Base-by-base conservation (phyloP, 164 flowering plant species). In the Piper betle region DNA sequence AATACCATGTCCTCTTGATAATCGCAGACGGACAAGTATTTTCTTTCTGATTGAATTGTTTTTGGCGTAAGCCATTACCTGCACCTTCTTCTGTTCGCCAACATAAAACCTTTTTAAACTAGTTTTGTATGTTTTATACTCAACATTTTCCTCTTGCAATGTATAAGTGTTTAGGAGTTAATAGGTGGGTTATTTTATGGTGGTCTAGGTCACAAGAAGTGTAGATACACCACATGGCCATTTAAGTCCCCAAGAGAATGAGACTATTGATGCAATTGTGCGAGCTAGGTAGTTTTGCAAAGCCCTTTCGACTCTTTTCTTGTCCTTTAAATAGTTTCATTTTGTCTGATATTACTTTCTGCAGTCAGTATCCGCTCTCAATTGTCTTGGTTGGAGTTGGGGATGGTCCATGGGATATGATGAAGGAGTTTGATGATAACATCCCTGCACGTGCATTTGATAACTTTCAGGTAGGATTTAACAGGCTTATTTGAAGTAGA, bases 21-120 rank as follows among this genome's bases (percentile, higher is more conserved):
- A 92, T 92, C 69, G 98, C 98, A 46, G 98, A 92, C 81, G 98
- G 98, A 9, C 98, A 92, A 96, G 98, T 87, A 78, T 52, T 54
- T 19, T 3, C 25, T 39, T 62, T 52, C 39, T 19, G 4, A 20
- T 58, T 58, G n/a, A 4, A 7, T 42, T 16, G 19, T 39, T 59
- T 41, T 1, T 59, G 52, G 40, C 52, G 4, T 58, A 13, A 20
- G 58, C 25, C 46, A 42, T 10, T 42, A 42, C 1, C 6, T 6
- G 11, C 0, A 2, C 9, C 46, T 42, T 10, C 6, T 42, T 42
- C 9, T 6, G 2, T 42, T 42, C 46, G 1, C 46, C 11, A 42
- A 42, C 46, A 42, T 10, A 42, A 42, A 42, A 42, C 6, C 46
- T 42, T 42, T 10, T 42, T 42, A 1, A 25, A 42, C 46, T 42